Evolutionary conservation across 2,329 filamentous ascomycete genomes (phyloP), one percentile per base, ranked within the genome.

Genomic region (Aureobasidium sp.): DNA sequence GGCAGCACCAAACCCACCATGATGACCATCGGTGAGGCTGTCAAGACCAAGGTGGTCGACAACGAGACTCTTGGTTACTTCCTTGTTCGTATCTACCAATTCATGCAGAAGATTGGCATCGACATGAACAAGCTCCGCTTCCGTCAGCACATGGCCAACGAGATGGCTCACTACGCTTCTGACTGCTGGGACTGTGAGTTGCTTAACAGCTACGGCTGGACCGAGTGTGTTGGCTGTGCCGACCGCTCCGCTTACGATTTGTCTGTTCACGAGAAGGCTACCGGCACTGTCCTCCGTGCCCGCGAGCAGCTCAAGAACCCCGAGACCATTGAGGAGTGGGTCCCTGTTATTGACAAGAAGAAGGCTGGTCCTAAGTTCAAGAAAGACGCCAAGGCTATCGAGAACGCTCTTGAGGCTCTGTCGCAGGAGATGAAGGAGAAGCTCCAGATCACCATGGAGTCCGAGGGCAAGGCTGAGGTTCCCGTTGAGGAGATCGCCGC

Each of bases 31-130:
- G 91, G 92, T 67, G 82, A 96, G 71, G 94, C 94, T 37, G 93
- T 99, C 63, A 82, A 86, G 72, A 83, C 85, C 55, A 86, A 88
- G 56, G 82, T 94, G 32, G 90, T 99, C 17, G 92, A 99, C 75
- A 99, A 97, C 76, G 92, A 99, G 82, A 99, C 94, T 0, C 84
- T 99, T 48, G 94, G 94, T 65, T 99, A 99, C 80, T 99, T 99
- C 82, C 80, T 99, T 53, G 94, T 91, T 48, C 87, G 94, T 62
- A 97, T 99, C 71, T 88, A 94, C 73, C 84, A 90, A 44, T 99
- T 97, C 83, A 82, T 97, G 68, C 76, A 88, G 71, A 91, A 88
- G 77, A 88, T 99, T 68, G 94, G 94, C 72, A 82, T 96, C 52
- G 93, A 97, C 74, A 81, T 85, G 73, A 83, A 80, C 67, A 99